Evolutionary conservation across 805 yeast genomes (phyloP), one percentile per base, ranked within the genome.

Genomic region (Zygotorulaspora sp.): DNA sequence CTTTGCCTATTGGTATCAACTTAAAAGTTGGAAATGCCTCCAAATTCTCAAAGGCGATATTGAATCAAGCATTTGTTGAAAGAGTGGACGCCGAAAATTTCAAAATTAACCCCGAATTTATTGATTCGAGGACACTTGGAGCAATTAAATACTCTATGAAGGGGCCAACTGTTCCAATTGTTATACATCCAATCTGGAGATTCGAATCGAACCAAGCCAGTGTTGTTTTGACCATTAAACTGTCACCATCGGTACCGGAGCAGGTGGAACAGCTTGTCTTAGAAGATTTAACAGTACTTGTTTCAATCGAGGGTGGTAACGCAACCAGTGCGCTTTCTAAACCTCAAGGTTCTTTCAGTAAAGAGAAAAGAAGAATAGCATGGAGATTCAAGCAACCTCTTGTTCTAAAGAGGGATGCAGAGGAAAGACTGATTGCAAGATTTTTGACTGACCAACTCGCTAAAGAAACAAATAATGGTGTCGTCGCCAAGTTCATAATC

Each of bases 331-430:
- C 96, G 1, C 78, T 88, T 44, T 83, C 95, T 3, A 86, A 84
- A 58, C 98, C 98, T 4, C 80, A 83, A 39, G 97, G 97, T 40
- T 77, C 94, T 1, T 90, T 88, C 70, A 86, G 82, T 62, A 82
- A 77, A 54, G 97, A 88, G 36, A 80, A 78, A 55, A 81, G 78
- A 49, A 76, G 97, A 62, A 80, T 92, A 41, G 81, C 92, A 0
- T 89, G 97, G 96, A 76, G 83, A 57, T 77, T 78, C 49, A 65
- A 49, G 40, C 68, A 65, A 31, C 67, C 72, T 9, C 50, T 74
- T 8, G 55, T 50, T 3, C 50, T 77, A 15, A 49, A 50, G 18
- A 61, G 62, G 44, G 43, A 48, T 32, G 49, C 50, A 2, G 88
- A 83, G 48, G 80, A 81, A 51, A 77, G 83, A 52, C 70, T 89